These are phyloP conservation scores for Moesziomyces parantarcticus DNA, from an alignment of 1,284 basidiomycete species.

Conservation along the genomic window DNA sequence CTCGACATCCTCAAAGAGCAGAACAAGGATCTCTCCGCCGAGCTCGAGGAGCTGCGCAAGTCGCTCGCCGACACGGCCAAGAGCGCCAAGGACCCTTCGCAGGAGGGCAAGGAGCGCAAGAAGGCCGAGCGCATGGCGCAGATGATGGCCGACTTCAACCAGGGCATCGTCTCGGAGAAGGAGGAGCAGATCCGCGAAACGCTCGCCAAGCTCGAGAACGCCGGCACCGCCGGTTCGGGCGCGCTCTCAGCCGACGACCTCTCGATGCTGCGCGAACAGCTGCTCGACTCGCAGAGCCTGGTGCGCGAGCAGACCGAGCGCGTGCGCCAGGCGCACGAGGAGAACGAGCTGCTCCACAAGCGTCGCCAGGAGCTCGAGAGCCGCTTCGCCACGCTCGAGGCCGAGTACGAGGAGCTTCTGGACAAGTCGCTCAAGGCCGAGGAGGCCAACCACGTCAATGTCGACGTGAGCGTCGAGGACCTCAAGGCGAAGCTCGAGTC, in stretches of 20 bases:
- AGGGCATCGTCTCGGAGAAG: constrained; percentile 87
- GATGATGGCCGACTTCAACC: constrained; percentile 95
- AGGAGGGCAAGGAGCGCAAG: constrained; percentile 96
- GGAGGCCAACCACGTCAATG: constrained; percentile 55
- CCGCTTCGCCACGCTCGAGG: constrained; percentile 82
- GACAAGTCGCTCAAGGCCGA: constrained; percentile 70
- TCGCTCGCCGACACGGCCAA: constrained; percentile 45
- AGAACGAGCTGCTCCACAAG: constrained; percentile 85
- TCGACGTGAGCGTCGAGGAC: constrained; percentile 82
- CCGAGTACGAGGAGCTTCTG: constrained; percentile 94
- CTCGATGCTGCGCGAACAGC: constrained; percentile 81
- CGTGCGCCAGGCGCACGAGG: constrained; percentile 87
- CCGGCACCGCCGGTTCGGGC: constrained; percentile 26
- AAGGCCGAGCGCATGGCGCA: constrained; percentile 99
- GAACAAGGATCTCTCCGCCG: constrained; percentile 84
- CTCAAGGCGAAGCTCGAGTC: constrained; percentile 94
- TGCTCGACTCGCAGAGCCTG: constrained; percentile 86
- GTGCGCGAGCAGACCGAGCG: constrained; percentile 90
- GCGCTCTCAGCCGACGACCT: constrained; percentile 78
- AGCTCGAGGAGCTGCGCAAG: constrained; percentile 83
- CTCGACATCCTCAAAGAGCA: constrained; percentile 96
- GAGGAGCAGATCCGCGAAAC: constrained; percentile 88
- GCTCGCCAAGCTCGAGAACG: constrained; percentile 80
- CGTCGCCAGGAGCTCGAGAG: constrained; percentile 88
- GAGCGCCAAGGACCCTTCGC: constrained; percentile 70